Evolutionary conservation across 2,329 filamentous ascomycete species (phyloP).

Genomic region (Myriosclerotinia duriaeana): DNA sequence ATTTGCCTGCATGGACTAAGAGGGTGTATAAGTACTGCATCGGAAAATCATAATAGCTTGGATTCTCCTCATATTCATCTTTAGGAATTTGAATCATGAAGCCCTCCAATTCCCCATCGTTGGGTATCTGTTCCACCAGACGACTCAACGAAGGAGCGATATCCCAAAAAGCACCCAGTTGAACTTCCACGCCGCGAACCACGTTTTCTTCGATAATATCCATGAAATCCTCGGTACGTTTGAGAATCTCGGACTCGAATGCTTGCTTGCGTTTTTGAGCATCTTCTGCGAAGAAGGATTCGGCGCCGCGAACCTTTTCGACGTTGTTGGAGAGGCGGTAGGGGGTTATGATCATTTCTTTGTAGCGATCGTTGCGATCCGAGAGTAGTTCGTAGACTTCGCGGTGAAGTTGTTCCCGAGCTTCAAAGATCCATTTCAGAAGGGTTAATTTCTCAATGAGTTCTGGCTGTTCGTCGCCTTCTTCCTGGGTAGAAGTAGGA

Average conservation of each 20-base stretch:
- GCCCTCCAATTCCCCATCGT: constrained; percentile 45
- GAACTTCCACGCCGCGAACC: constrained; percentile 81
- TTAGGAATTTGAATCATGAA: constrained; percentile 77
- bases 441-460: constrained; percentile 90
- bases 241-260: constrained; percentile 69
- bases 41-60: constrained; percentile 74
- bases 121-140: constrained; percentile 77
- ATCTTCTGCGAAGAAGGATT: constrained; percentile 80
- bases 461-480: constrained; percentile 93
- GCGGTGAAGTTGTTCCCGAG: constrained; percentile 81
- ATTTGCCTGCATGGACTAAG: constrained; percentile 84
- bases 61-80: constrained; percentile 82
- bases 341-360: constrained; percentile 77
- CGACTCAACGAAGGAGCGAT: constrained; percentile 81
- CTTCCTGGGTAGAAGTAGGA: constrained; percentile 85
- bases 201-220: constrained; percentile 81
- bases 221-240: constrained; percentile 74
- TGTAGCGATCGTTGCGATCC: constrained; percentile 83
- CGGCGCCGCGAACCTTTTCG: constrained; percentile 76
- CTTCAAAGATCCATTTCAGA: constrained; percentile 95
- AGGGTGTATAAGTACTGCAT: constrained; percentile 88
- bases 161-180: constrained; percentile 96
- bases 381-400: constrained; percentile 82
- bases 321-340: constrained; percentile 73
- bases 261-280: constrained; percentile 67